Percentiles rank a stretch among this genome's conserved stretches.
These are phyloP conservation scores for Xylaria polymorpha DNA, from an alignment of 2,329 filamentous ascomycete genomes.

Conservation along the genomic window DNA sequence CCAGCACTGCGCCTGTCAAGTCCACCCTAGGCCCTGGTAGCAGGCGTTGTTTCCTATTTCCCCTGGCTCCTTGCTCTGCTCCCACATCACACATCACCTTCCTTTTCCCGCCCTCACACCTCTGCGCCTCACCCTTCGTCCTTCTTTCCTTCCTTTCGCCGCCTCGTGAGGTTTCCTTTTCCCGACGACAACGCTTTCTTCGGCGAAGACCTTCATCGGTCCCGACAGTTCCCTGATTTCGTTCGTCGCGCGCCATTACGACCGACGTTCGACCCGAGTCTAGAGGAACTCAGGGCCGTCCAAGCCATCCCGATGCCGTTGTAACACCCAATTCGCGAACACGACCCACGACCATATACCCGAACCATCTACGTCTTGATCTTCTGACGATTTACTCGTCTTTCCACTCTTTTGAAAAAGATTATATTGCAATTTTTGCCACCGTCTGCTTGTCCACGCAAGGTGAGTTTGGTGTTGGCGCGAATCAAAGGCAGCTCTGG, in stretches of 20 bases:
- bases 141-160: conserved; percentile 49
- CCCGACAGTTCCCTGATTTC: conserved; percentile 42
- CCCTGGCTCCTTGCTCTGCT: conserved; percentile 31
- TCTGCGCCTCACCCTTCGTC: conserved; percentile 49
- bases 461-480: conserved; percentile 42
- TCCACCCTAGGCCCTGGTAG: conserved; percentile 22
- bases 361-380: conserved; percentile 38
- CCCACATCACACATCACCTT: conserved; percentile 40
- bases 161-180: conserved; percentile 50
- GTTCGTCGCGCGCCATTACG: conserved; percentile 40
- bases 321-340: conserved; percentile 46
- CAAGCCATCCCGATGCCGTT: conserved; percentile 46
- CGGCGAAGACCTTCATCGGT: conserved; percentile 44
- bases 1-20: conserved; percentile 6
- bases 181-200: conserved; percentile 48
- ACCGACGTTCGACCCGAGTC: conserved; percentile 44
- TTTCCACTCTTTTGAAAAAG: conserved; percentile 51
- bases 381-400: conserved; percentile 51
- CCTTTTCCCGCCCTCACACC: conserved; percentile 45
- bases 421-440: conserved; percentile 34
- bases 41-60: conserved; percentile 48
- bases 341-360: conserved; percentile 42
- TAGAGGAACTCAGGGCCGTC: conserved; percentile 41
- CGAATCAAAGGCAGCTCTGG: not conserved
- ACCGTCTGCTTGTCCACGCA: conserved; percentile 46